Base-by-base conservation (phyloP, 176 grass and related monocot genomes). In the Puccinellia tenuiflora region DNA sequence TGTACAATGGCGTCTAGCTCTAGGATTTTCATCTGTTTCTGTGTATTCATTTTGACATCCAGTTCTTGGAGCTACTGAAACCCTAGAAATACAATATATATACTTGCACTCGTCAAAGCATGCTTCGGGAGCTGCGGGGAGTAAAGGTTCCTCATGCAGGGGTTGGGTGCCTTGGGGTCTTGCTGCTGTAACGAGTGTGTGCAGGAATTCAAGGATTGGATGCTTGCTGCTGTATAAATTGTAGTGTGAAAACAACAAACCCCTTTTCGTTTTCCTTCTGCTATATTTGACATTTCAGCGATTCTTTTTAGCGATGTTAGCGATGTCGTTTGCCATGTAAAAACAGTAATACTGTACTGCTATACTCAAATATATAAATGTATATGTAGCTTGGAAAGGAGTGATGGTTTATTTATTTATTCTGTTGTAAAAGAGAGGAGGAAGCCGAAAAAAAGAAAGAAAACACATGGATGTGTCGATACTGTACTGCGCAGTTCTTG, bases 161-260 rank as follows among this genome's bases (percentile, higher is more conserved):
- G 5, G 60, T 31, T 34, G 65, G 5, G 60, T 31, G 31, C 51
- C 24, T 33, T 40, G 72, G 34, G 51, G 59, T 78, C 13, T n/a
- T 42, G 53, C 20, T 80, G 57, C 54, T 91, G 72, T 78, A 83
- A 63, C 38, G 11, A 56, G 64, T 39, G 59, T 73, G 46, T 52
- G 76, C 81, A 9, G 46, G 60, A 31, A 21, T 68, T 68, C 24
- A 73, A 73, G 45, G 69, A 73, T 10, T 73, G 54, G 83, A 83
- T 91, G 68, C 60, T 86, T 92, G 79, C 38, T 79, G 60, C 53
- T 92, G 90, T 92, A 88, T 83, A 92, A 88, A 92, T 86, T 50
- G 86, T 86, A 83, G 48, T 71, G 57, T 47, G 55, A n/a, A 79
- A 79, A 91, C 66, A 35, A 40, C 46, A 39, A 3, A 0, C 0